Evolutionary conservation across 176 grass and related monocot genomes (phyloP).

Genomic region (Bromus sterilis): DNA sequence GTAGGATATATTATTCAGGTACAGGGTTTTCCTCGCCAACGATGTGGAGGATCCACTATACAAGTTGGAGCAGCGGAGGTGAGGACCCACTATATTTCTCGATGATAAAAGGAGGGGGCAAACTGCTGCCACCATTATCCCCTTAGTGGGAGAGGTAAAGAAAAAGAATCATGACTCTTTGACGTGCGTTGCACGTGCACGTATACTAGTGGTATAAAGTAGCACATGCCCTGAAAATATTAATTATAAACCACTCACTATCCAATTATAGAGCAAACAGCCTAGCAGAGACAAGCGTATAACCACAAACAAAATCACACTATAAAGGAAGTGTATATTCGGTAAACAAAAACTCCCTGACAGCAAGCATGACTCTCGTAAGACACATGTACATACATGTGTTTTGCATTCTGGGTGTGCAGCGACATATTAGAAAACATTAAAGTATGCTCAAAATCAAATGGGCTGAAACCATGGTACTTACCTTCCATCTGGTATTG

Average conservation of each 20-base stretch:
- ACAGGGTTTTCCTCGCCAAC: no score
- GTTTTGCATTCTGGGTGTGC: not conserved
- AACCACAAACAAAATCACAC: not conserved
- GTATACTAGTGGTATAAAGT: not conserved
- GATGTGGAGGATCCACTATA: no score
- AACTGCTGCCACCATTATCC: no score
- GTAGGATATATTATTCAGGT: no score
- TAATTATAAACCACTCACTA: not conserved
- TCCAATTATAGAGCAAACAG: not conserved
- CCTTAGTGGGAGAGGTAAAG: no score
- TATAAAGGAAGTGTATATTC: not conserved
- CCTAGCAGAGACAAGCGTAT: not conserved
- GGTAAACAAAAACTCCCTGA: not conserved
- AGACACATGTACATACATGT: not conserved
- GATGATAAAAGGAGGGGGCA: no score
- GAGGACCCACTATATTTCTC: no score
- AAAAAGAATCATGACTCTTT: no score
- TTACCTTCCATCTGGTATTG: conserved; percentile 70
- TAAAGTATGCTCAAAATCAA: not conserved
- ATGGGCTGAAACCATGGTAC: not conserved
- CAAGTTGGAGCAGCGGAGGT: no score
- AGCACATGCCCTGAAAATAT: not conserved
- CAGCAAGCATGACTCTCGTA: not conserved
- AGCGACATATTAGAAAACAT: not conserved
- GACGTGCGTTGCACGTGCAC: no score